Evolutionary conservation across 805 yeast species (phyloP), one percentile per base, ranked within the genome.

Genomic region (Dipodascopsis tothii): DNA sequence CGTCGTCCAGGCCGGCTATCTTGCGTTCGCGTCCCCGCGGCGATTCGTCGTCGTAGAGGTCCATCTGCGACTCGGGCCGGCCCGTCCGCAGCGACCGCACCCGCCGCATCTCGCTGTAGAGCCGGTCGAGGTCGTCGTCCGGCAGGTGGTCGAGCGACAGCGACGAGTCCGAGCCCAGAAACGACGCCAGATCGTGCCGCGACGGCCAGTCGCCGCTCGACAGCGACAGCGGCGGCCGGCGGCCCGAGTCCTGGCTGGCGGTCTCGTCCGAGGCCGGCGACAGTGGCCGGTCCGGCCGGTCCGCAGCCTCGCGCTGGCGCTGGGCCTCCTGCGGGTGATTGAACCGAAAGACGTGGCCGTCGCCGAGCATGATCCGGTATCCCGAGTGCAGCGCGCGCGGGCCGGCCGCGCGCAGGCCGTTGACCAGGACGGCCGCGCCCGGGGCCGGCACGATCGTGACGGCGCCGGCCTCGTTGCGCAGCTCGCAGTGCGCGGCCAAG

Each of bases 341-440:
- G 30, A 57, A 58, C 17, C 61, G 40, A 33, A 58, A 58, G 2
- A 57, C 41, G 28, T 57, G 57, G 16, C 43, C 39, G 14, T 52
- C 55, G 5, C 60, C 61, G 19, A 58, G 34, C 5, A 51, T 46
- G 3, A 58, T 39, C 14, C 56, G 40, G 33, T 54, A 56, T 14
- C 61, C 61, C 3, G 59, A 45, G 33, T 46, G 55, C 6, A 58
- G 35, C n/a, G 21, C 19, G 4, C 36, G 48, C 2, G 49, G 40
- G 16, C 42, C 42, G 1, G 27, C 20, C 2, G 56, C 40, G 4
- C 46, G 45, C 16, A 35, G 34, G 2, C 59, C 60, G 34, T 57
- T 54, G 17, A 58, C 54, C 40, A 54, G 39, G 1, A 57, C 54
- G 4, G 48, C 40, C 1, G 52, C 56, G 7, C 40, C 39, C 3